phyloP scores from a whole-genome alignment of 805 yeast species.

The Sugiyamaella valdiviana region DNA sequence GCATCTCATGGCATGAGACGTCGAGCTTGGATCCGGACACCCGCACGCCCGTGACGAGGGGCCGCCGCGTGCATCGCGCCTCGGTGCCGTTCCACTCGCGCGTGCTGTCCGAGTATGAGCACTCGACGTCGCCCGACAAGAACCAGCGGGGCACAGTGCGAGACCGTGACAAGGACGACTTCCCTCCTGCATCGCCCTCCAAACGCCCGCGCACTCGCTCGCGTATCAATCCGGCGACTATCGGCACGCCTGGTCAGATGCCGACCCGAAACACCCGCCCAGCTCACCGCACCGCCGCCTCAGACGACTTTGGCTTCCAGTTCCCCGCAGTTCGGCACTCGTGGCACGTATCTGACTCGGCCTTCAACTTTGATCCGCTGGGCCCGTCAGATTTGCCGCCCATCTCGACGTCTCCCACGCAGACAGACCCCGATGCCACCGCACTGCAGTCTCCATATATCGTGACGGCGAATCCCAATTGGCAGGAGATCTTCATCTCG shows the following conservation, averaged over 20 bases:
- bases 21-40: not conserved
- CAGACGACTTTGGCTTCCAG: not conserved
- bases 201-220: conserved; percentile 3
- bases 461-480: conserved; percentile 18
- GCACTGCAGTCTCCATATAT: conserved; percentile 18
- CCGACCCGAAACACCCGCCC: too few species aligned
- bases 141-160: not conserved
- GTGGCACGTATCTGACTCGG: not conserved
- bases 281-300: too few species aligned
- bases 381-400: not conserved
- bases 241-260: too few species aligned
- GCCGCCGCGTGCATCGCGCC: not conserved
- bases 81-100: not conserved
- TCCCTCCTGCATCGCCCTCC: conserved; percentile 6
- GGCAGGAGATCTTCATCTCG: conserved; percentile 29
- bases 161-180: not conserved
- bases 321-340: not conserved
- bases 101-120: not conserved
- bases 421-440: not conserved
- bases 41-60: not conserved
- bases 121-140: not conserved
- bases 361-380: not conserved
- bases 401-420: conserved; percentile 3
- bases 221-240: not conserved
- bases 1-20: conserved; percentile 16